These are phyloP conservation scores for Coemansia reversa DNA, from an alignment of 192 early-diverging fungal genomes.

Conservation along the genomic window DNA sequence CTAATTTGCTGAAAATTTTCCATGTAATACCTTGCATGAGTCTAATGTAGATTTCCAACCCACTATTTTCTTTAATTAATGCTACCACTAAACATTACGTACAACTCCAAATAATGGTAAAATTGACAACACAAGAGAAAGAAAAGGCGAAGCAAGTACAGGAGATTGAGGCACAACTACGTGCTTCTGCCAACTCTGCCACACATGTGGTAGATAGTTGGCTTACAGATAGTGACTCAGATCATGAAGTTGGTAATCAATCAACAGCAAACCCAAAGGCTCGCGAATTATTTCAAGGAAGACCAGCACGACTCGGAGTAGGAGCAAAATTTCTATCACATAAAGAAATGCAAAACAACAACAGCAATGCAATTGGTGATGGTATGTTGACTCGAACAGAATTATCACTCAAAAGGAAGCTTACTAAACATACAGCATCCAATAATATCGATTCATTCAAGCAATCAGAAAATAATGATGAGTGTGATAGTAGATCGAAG, in stretches of 20 bases:
- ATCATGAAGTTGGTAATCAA: conserved; percentile 7
- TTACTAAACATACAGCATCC: conserved; percentile 16
- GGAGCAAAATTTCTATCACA: conserved; percentile 51
- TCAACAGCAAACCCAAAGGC: conserved; percentile 23
- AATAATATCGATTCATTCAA: neutral
- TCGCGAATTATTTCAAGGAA: conserved; percentile 40
- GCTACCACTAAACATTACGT: neutral
- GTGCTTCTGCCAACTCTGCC: conserved; percentile 44
- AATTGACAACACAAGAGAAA: conserved; percentile 26
- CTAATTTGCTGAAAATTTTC: neutral
- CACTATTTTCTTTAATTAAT: conserved; percentile 1
- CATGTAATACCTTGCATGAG: neutral
- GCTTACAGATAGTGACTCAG: conserved; percentile 18
- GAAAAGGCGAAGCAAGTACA: conserved; percentile 35
- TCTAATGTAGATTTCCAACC: neutral
- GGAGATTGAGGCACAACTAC: conserved; percentile 48
- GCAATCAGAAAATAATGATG: neutral
- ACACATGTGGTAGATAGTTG: conserved; percentile 38
- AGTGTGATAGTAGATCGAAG: conserved; percentile 17
- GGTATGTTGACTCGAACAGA: conserved; percentile 27
- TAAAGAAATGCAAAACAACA: conserved; percentile 29
- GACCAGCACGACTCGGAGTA: conserved; percentile 41
- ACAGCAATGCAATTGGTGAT: neutral
- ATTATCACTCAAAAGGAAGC: conserved; percentile 34
- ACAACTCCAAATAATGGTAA: conserved; percentile 14